Percentiles rank a stretch among this genome's conserved stretches.
Conservation (phyloP, 495 filamentous ascomycete genomes). For the Amniculicola lignicola region DNA sequence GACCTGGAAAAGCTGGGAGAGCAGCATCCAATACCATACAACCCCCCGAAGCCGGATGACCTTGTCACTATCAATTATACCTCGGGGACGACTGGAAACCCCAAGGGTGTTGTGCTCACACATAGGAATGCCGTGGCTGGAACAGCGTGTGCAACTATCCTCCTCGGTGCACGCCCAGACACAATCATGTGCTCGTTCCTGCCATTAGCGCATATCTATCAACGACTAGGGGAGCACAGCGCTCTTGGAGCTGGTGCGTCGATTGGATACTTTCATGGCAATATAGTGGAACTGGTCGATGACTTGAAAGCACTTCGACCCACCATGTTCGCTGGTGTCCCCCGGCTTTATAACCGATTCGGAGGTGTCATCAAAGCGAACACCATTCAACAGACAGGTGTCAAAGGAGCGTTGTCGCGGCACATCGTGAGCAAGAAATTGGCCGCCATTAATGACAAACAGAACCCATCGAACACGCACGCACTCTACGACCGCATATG, state of each 20-base stretch:
- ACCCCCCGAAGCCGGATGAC: constrained; percentile 70
- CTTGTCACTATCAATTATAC: constrained; percentile 97
- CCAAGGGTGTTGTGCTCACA: constrained; percentile 87
- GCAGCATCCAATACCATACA: constrained; percentile 60
- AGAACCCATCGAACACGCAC: constrained; percentile 68
- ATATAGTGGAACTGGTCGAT: constrained; percentile 81
- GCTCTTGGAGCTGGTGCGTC: constrained; percentile 67
- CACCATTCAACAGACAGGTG: constrained; percentile 72
- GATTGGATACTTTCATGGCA: constrained; percentile 94
- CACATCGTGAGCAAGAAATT: constrained; percentile 77
- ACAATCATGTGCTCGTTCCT: constrained; percentile 81
- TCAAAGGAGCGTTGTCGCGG: constrained; percentile 78
- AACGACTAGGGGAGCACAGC: constrained; percentile 75
- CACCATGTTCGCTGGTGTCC: constrained; percentile 82
- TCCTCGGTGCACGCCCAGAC: constrained; percentile 48
- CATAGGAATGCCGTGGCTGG: constrained; percentile 79
- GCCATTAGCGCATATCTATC: constrained; percentile 91
- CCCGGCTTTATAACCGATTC: constrained; percentile 90
- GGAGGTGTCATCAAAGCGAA: constrained; percentile 71
- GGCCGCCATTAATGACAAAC: constrained; percentile 66
- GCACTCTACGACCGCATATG: constrained; percentile 88
- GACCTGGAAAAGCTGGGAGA: constrained; percentile 77
- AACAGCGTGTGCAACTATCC: constrained; percentile 55
- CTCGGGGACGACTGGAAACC: constrained; percentile 89
- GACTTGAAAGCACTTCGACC: constrained; percentile 86